phyloP scores from a whole-genome alignment of 495 filamentous ascomycete genomes.

The Haplographium delicatum region DNA sequence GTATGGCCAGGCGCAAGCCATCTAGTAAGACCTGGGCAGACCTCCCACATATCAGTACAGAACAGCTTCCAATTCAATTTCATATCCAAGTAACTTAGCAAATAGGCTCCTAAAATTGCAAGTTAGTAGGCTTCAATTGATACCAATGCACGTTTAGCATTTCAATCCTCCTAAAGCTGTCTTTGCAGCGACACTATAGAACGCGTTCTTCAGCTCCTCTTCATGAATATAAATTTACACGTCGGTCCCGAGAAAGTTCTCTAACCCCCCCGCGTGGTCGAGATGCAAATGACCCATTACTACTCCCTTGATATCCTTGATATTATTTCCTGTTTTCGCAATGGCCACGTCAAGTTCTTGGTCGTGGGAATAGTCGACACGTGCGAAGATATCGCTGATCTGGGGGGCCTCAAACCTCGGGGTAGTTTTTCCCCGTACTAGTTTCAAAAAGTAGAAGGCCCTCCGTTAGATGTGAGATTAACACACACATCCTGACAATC shows the following conservation, averaged over 20 bases:
- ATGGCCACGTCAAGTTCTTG: background rate
- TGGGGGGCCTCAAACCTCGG: slow-evolving; percentile 2
- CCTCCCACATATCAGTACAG: background rate
- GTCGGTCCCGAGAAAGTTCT: background rate
- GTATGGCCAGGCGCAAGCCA: background rate
- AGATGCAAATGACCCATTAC: background rate
- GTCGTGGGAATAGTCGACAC: background rate
- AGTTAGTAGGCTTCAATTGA: background rate
- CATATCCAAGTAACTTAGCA: background rate
- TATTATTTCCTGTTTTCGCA: background rate
- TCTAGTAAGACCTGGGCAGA: background rate
- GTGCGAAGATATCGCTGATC: slow-evolving; percentile 9
- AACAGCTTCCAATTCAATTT: background rate
- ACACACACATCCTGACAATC: too few species aligned
- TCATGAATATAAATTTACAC: background rate
- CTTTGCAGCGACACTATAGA: background rate
- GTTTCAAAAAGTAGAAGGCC: slow-evolving; percentile 6
- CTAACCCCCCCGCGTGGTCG: background rate
- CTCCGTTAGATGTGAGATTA: too few species aligned
- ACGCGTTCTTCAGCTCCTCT: background rate
- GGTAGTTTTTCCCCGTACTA: background rate
- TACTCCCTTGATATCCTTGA: background rate
- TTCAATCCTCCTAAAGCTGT: too few species aligned
- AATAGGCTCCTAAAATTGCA: background rate
- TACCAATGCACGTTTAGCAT: too few species aligned